Percentiles rank a stretch among this genome's conserved stretches.
Conservation (phyloP, 306 rosid genomes). For the Oxytropis ochrocephala region DNA sequence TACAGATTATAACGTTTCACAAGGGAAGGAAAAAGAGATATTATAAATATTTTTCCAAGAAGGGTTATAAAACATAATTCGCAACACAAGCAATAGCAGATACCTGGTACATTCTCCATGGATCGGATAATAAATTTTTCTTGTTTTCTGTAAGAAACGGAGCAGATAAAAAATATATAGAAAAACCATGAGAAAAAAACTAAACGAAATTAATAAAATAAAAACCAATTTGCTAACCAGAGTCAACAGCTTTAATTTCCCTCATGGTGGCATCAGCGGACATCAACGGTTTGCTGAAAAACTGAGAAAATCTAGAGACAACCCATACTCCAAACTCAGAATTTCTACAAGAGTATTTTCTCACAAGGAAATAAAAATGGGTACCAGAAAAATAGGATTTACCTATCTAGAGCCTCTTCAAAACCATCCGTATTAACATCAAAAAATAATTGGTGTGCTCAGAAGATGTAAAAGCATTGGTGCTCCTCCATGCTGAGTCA, state of each 20-base stretch:
- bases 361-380: background rate
- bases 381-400: conserved; percentile 14
- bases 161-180: background rate
- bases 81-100: conserved; percentile 12
- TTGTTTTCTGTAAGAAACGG: conserved; percentile 60
- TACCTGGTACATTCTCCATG: conserved; percentile 93
- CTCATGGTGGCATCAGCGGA: conserved; percentile 93
- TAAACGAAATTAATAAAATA: background rate
- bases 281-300: conserved; percentile 89
- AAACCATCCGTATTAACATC: conserved; percentile 78
- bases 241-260: conserved; percentile 97
- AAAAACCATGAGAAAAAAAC: conserved; percentile 1
- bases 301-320: conserved; percentile 76
- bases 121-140: conserved; percentile 82
- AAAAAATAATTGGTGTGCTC: conserved; percentile 75
- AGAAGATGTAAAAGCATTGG: conserved; percentile 70
- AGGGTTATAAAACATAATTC: background rate
- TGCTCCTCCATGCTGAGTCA: conserved; percentile 79
- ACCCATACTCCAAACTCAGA: conserved; percentile 21
- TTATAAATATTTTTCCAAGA: conserved; percentile 18
- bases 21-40: background rate
- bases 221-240: conserved; percentile 52
- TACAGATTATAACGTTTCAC: conserved; percentile 30
- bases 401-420: conserved; percentile 97
- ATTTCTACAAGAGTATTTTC: background rate